phyloP scores from a whole-genome alignment of 441 rosid genomes.

The Corymbia citriodora region DNA sequence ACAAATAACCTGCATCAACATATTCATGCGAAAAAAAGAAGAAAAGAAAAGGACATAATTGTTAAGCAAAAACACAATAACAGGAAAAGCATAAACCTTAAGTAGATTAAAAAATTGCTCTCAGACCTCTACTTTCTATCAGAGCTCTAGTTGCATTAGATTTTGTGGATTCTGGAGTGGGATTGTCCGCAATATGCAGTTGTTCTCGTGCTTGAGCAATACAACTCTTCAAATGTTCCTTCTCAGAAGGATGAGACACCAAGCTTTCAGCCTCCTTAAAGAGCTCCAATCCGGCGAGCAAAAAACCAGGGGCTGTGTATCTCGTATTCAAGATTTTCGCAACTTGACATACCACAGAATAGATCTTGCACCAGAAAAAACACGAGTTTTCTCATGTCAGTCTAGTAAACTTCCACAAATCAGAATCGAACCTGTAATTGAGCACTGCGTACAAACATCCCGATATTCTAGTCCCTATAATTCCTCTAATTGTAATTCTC shows the following conservation, averaged over 20 bases:
- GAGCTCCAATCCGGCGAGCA: constrained; percentile 68
- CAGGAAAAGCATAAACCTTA: background rate
- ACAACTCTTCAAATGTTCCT: constrained; percentile 52
- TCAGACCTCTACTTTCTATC: constrained; percentile 21
- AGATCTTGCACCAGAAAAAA: constrained; percentile 41
- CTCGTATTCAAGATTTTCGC: constrained; percentile 75
- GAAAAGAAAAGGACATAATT: background rate
- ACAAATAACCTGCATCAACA: constrained; percentile 52
- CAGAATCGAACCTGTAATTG: background rate
- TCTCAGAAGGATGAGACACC: constrained; percentile 52
- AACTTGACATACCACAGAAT: constrained; percentile 66
- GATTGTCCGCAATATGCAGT: constrained; percentile 36
- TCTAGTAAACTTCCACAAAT: background rate
- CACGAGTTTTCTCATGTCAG: background rate
- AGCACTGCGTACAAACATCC: background rate
- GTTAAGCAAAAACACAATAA: background rate
- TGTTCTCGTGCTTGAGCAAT: constrained; percentile 68
- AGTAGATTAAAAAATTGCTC: background rate
- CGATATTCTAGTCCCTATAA: background rate
- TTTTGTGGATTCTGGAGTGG: constrained; percentile 13
- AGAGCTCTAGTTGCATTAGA: background rate
- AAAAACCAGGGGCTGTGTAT: constrained; percentile 79
- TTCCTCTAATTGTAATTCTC: background rate
- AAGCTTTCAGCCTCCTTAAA: constrained; percentile 54
- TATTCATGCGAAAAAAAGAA: background rate